These are phyloP conservation scores for Barnettozyma sp. DNA, from an alignment of 805 yeast genomes.

Conservation along the genomic window DNA sequence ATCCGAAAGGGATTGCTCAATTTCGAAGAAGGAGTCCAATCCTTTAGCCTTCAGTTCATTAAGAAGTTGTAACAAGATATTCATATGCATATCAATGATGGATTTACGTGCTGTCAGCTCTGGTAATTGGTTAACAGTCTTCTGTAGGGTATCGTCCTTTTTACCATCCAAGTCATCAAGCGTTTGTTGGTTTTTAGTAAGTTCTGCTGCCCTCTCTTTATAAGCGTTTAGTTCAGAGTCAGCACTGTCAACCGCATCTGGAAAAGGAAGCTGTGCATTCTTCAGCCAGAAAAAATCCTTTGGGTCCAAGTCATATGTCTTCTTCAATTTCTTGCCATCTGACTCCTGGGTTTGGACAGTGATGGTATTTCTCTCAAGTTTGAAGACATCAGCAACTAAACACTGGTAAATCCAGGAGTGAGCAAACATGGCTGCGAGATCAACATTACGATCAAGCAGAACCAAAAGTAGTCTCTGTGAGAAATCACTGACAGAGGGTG, in stretches of 20 bases:
- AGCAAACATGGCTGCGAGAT: conserved; percentile 86
- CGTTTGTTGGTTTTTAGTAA: conserved; percentile 69
- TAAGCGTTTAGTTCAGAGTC: conserved; percentile 76
- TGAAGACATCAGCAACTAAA: conserved; percentile 88
- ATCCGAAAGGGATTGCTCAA: conserved; percentile 76
- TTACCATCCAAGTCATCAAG: conserved; percentile 66
- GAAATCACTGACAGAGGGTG: conserved; percentile 17
- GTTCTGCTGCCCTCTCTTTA: conserved; percentile 80
- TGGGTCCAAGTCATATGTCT: conserved; percentile 83
- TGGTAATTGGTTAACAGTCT: conserved; percentile 88
- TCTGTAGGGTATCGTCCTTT: conserved; percentile 54
- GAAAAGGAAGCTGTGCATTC: conserved; percentile 86
- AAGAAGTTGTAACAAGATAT: conserved; percentile 77
- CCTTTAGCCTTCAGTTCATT: conserved; percentile 81
- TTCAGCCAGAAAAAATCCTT: conserved; percentile 86
- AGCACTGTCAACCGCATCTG: conserved; percentile 97
- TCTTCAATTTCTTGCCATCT: conserved; percentile 35
- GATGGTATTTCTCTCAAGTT: conserved; percentile 75
- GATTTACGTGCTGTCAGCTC: conserved; percentile 84
- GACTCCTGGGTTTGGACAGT: conserved; percentile 41
- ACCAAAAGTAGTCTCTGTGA: conserved; percentile 69
- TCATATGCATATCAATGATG: conserved; percentile 94
- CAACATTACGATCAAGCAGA: conserved; percentile 81
- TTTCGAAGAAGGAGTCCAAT: conserved; percentile 86
- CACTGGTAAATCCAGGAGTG: conserved; percentile 99